Conservation (phyloP, 352 stramenopile genomes). For the Phytophthora sansomeana region DNA sequence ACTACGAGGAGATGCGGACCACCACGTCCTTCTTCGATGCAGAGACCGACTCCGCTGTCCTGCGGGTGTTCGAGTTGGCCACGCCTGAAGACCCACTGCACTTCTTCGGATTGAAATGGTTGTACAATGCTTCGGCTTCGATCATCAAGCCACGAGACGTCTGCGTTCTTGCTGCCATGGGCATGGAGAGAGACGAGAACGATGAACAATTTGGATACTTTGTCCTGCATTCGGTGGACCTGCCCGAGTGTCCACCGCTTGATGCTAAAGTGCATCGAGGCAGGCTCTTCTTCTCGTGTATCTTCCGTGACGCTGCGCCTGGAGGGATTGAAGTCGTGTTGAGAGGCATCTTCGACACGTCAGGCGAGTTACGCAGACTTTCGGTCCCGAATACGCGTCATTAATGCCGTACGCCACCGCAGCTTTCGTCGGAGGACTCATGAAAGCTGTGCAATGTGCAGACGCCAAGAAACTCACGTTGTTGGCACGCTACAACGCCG, state of each 20-base stretch:
- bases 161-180: slow-evolving; percentile 56
- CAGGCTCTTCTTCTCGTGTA: slow-evolving; percentile 34
- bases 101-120: slow-evolving; percentile 64
- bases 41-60: slow-evolving; percentile 47
- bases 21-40: slow-evolving; percentile 45
- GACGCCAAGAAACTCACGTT: slow-evolving; percentile 69
- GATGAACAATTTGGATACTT: slow-evolving; percentile 51
- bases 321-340: slow-evolving; percentile 57
- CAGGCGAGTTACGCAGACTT: slow-evolving; percentile 41
- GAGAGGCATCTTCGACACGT: slow-evolving; percentile 53
- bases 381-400: slow-evolving; percentile 40
- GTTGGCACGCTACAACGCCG: slow-evolving; percentile 35
- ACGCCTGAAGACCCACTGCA: slow-evolving; percentile 51
- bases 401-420: slow-evolving; percentile 45
- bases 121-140: slow-evolving; percentile 38
- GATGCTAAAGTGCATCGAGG: slow-evolving; percentile 36
- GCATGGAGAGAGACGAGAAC: slow-evolving; percentile 43
- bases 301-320: slow-evolving; percentile 50
- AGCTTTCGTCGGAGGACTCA: slow-evolving; percentile 38
- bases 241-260: slow-evolving; percentile 53
- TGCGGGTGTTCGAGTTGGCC: slow-evolving; percentile 51
- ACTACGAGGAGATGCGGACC: slow-evolving; percentile 50
- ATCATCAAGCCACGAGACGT: slow-evolving; percentile 31
- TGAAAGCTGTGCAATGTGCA: slow-evolving; percentile 49
- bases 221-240: slow-evolving; percentile 56